Evolutionary conservation across 225 moss, liverwort and hornwort genomes (phyloP), one percentile per base, ranked within the genome.

Genomic region (Marchantia paleacea): DNA sequence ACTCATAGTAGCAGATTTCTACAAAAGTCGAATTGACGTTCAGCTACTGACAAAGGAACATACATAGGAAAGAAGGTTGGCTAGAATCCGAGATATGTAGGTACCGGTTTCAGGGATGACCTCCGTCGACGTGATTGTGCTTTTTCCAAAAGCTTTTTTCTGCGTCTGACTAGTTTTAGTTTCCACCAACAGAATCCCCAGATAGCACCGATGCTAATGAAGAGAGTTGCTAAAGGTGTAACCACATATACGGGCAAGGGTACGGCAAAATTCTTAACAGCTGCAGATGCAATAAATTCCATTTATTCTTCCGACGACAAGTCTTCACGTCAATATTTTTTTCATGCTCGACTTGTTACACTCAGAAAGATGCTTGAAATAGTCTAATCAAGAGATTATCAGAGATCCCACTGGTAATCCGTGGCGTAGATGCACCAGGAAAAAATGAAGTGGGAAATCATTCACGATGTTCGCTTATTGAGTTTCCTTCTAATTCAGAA

Each of bases 101-200:
- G 61, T 84, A 87, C 87, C 75, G 81, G 87, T 77, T 82, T 82
- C 12, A 84, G 60, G 22, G 84, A 87, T 66, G 75, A 73, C 2
- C 79, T 53, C 55, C 79, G 64, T 67, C 81, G 79, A 31, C 76
- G 81, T 30, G 10, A 48, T 10, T 49, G 70, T 48, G 75, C 72
- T 66, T 84, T 87, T 12, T 81, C 82, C 8, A 79, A 5, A 72
- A 76, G 76, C 31, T 50, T 26, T 10, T 82, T 55, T 49, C 82
- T 84, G 7, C 78, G 81, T 52, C 51, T 82, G 0, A 65, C 24
- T 24, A 84, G n/a, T 49, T 72, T 76, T 50, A n/a, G 62, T 72
- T 79, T 84, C 86, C 86, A 87, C 4, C 39, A 53, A 15, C 51
- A 60, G 64, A 81, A 87, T 1, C 47, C 14, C 6, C 61, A 58